phyloP scores from a whole-genome alignment of 495 filamentous ascomycete genomes.

The Lichenothelia convexa region DNA sequence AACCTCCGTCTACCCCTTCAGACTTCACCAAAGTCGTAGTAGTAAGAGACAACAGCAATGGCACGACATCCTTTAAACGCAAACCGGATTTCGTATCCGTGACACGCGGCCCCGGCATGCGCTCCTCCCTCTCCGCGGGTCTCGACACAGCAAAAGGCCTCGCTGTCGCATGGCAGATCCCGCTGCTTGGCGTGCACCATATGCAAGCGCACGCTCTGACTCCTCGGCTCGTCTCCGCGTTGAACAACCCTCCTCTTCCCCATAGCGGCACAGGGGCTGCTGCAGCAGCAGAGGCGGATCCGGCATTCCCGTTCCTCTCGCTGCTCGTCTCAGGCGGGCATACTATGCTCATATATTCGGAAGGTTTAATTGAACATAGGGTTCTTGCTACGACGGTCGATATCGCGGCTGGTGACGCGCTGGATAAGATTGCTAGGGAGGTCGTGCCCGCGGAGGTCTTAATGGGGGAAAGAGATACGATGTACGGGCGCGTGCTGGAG shows the following conservation, averaged over 20 bases:
- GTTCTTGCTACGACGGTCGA: conserved; percentile 53
- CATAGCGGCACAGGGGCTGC: neutral
- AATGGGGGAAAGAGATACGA: conserved; percentile 29
- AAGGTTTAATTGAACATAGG: conserved; percentile 41
- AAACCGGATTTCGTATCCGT: conserved; percentile 69
- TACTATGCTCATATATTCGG: conserved; percentile 63
- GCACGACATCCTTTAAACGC: neutral
- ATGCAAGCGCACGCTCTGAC: conserved; percentile 96
- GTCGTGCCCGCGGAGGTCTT: conserved; percentile 42
- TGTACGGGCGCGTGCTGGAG: conserved; percentile 66
- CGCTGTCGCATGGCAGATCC: conserved; percentile 61
- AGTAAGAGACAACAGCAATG: neutral
- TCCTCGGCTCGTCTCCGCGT: conserved; percentile 53
- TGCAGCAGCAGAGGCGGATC: conserved; percentile 3
- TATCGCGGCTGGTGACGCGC: conserved; percentile 64
- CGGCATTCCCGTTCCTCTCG: conserved; percentile 66
- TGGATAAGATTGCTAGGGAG: conserved; percentile 69
- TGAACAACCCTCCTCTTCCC: conserved; percentile 16
- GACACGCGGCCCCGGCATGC: conserved; percentile 83
- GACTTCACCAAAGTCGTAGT: too few relatives aligned
- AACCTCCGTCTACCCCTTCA: neutral
- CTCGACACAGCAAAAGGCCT: conserved; percentile 79
- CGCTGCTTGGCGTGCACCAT: conserved; percentile 74
- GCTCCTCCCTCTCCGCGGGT: conserved; percentile 50
- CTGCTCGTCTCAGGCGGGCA: conserved; percentile 89